Evolutionary conservation across 1,284 basidiomycete genomes (phyloP).

Genomic region (Athelia sp.): DNA sequence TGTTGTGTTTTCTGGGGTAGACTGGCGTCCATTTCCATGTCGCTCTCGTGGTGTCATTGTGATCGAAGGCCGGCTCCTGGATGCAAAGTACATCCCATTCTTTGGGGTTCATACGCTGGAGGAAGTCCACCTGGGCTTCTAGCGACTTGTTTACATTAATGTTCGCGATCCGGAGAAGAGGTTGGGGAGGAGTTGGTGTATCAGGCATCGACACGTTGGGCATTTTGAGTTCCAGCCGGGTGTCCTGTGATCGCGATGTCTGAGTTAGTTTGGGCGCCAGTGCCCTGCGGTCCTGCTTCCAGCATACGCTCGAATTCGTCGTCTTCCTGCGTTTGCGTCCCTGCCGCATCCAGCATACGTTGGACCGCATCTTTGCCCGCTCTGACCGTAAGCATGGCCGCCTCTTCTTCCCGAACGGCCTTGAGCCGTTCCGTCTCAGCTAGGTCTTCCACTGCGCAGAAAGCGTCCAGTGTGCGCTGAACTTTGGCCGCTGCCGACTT

Average conservation of each 20-base stretch:
- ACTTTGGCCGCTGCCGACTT: too few relatives aligned
- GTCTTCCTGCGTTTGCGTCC: neutral
- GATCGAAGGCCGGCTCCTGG: conserved; percentile 24
- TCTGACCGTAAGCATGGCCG: too few relatives aligned
- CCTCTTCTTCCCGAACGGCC: too few relatives aligned
- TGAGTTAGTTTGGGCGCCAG: neutral
- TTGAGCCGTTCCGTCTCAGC: too few relatives aligned
- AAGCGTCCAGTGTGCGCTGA: too few relatives aligned
- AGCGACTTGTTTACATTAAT: conserved; percentile 16
- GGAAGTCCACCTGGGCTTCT: conserved; percentile 15
- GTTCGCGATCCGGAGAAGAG: conserved; percentile 6
- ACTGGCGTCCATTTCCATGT: conserved; percentile 6
- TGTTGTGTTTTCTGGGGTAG: conserved; percentile 9
- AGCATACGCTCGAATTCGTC: neutral
- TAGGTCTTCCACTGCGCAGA: too few relatives aligned
- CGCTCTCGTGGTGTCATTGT: conserved; percentile 6
- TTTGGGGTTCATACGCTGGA: conserved; percentile 11
- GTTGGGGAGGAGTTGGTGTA: neutral
- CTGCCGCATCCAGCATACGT: too few relatives aligned
- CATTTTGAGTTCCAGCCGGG: neutral
- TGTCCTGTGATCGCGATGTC: neutral
- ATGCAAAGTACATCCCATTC: conserved; percentile 21
- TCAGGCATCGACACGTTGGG: neutral
- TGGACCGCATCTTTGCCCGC: too few relatives aligned
- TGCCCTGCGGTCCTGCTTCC: too few relatives aligned